A percentile compares a stretch with the other conserved stretches of the same genome.
Conservation (phyloP, 2,329 filamentous ascomycete species). For the Plectosphaerella cucumerina region DNA sequence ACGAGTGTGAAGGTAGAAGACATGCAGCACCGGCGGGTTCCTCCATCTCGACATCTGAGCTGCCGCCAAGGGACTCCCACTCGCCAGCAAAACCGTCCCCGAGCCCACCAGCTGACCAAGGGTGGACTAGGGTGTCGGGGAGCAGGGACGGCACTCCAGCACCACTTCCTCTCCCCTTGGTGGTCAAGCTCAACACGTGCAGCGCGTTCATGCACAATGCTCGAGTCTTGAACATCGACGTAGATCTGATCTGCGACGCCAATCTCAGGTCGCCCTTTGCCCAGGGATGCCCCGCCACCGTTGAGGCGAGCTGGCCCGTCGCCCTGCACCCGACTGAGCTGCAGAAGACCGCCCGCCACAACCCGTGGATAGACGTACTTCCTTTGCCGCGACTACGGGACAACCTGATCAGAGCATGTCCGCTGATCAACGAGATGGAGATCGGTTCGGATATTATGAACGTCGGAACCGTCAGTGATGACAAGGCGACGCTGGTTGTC, state of each 20-base stretch:
- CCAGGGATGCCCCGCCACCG: slow-evolving; percentile 2
- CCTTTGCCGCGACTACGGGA: slow-evolving; percentile 27
- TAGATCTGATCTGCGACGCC: slow-evolving; percentile 7
- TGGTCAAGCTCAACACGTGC: slow-evolving; percentile 8
- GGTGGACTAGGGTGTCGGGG: background rate
- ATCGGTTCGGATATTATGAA: background rate
- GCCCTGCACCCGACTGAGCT: slow-evolving; percentile 21
- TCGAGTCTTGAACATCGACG: slow-evolving; percentile 3
- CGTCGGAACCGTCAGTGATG: background rate
- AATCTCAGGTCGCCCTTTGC: slow-evolving; percentile 8
- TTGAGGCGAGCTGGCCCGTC: background rate
- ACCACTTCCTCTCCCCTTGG: background rate
- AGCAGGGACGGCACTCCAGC: background rate
- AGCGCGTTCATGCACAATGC: slow-evolving; percentile 10
- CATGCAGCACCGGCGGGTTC: background rate
- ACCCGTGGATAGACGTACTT: slow-evolving; percentile 31
- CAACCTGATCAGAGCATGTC: slow-evolving; percentile 18
- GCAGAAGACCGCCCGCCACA: slow-evolving; percentile 22
- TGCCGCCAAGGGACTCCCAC: no score
- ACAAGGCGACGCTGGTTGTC: slow-evolving; percentile 32
- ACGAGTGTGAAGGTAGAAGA: background rate
- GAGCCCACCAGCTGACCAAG: background rate
- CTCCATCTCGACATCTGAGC: background rate
- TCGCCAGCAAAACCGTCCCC: background rate
- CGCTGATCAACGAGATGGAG: background rate